Conservation (phyloP, 2,329 filamentous ascomycete genomes). For the Rhytidhysteron rufulum region DNA sequence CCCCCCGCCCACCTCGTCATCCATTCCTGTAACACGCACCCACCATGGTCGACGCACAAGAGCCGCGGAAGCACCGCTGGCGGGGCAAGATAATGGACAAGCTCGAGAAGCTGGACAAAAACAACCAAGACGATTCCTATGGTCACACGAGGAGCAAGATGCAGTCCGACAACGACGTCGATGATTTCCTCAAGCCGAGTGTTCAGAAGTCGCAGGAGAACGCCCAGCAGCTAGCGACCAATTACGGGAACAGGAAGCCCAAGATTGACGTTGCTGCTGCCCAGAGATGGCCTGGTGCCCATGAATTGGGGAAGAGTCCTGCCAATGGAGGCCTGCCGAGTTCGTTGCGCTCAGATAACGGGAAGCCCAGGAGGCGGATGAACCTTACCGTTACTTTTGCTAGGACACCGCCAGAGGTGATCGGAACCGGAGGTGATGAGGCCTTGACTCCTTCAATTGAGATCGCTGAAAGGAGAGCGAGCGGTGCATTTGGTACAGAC, state of each 20-base stretch:
- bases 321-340: constrained; percentile 27
- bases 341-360: constrained; percentile 26
- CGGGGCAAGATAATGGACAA: constrained; percentile 48
- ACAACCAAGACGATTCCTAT: constrained; percentile 32
- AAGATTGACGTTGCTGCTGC: constrained; percentile 49
- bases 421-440: constrained; percentile 90
- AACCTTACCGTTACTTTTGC: constrained; percentile 72
- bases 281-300: constrained; percentile 49
- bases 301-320: constrained; percentile 38
- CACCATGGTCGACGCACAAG: constrained; percentile 29
- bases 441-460: constrained; percentile 68
- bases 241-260: constrained; percentile 18
- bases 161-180: constrained; percentile 45
- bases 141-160: constrained; percentile 26
- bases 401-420: constrained; percentile 70
- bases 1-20: not conserved
- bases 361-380: constrained; percentile 51
- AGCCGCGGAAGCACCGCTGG: constrained; percentile 41
- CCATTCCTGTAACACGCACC: no score
- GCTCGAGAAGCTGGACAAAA: constrained; percentile 27
- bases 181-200: constrained; percentile 56
- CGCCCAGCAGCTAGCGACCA: constrained; percentile 15
- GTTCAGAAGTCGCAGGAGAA: constrained; percentile 40
- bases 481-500: constrained; percentile 16
- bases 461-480: constrained; percentile 54